Base-by-base conservation (phyloP, 257 asterid genomes). In the Ophiorrhiza pumila region DNA sequence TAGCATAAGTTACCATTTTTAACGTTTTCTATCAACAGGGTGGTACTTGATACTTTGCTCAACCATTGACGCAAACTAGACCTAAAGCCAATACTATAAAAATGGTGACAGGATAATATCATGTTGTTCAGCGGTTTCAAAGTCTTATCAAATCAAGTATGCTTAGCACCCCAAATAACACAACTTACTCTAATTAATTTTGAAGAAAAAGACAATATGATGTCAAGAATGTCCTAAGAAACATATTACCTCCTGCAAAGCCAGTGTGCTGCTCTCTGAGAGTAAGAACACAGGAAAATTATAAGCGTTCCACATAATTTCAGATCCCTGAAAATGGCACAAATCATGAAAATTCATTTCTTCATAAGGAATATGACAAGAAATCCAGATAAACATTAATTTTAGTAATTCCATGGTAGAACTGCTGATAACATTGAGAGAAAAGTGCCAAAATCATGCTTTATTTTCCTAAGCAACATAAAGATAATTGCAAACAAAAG, bases 221-320 rank as follows among this genome's bases (percentile, higher is more conserved):
- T 59, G 18, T 15, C 4, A 20, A 74, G 47, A 65, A 65, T 27
- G 39, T 56, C 70, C 49, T 57, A 75, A 12, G 59, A 50, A 65
- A 46, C 73, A 57, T 78, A 78, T 78, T 84, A 95, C 99, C 98
- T 91, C 85, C 82, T 81, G 88, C 88, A 95, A 58, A 77, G 83
- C 78, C n/a, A 56, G 69, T 37, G 96, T 88, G 88, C 91, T 85
- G 80, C 76, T 74, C 62, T 83, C 82, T 65, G 98, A 90, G 74
- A 95, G 99, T 69, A 95, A 87, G 84, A 90, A 91, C 53, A 91
- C 90, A 3, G 99, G 99, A 83, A 95, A 88, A 76, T 90, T 83
- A 85, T 91, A 95, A 75, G 87, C 87, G 71, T 87, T 88, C 99
- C 99, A 91, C 99, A 95, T 91, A 73, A 86, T 74, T 85, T 92